Evolutionary conservation across 2,329 filamentous ascomycete genomes (phyloP), one percentile per base, ranked within the genome.

Genomic region (Neopestalotiopsis rosae): DNA sequence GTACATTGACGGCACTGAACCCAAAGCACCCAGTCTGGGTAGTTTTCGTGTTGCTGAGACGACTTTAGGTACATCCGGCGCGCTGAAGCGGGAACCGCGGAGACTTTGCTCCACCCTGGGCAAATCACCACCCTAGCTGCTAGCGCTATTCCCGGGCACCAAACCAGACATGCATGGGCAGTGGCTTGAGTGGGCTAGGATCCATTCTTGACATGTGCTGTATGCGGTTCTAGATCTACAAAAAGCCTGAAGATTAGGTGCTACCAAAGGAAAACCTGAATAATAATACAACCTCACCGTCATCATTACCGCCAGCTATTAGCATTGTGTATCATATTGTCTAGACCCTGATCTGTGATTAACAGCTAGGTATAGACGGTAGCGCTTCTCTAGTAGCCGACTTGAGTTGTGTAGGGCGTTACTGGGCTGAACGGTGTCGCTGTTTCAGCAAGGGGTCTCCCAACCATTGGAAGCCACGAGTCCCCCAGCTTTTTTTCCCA

Each of bases 91-190:
- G 40, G 61, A 64, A 28, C 13, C 12, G 12, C 61, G 61, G 61
- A 64, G 61, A 13, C 38, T 64, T 49, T 64, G 61, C 61, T 64
- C 61, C 61, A 64, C 28, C 61, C 61, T 40, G 24, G 61, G 45
- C 17, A 52, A 52, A 52, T 52, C 61, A 62, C 59, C n/a, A 14
- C 14, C 59, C 30, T 34, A 20, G 32, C 14, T 62, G 14, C 14
- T 34, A 62, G 45, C 45, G 45, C 45, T 52, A 52, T 52, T 52
- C 45, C 45, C 45, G 45, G 20, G 45, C 45, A 24, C 34, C 34
- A 38, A 38, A 38, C 34, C 34, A 38, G 34, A 38, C 5, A 52
- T 52, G 45, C 45, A 52, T 52, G 3, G 45, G 34, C 34, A 38
- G 34, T 38, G 34, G 34, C 34, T 17, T 28, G 24, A 10, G 45